Evolutionary conservation across 148 eudicot genomes (phyloP).

Genomic region (Oxyria digyna): DNA sequence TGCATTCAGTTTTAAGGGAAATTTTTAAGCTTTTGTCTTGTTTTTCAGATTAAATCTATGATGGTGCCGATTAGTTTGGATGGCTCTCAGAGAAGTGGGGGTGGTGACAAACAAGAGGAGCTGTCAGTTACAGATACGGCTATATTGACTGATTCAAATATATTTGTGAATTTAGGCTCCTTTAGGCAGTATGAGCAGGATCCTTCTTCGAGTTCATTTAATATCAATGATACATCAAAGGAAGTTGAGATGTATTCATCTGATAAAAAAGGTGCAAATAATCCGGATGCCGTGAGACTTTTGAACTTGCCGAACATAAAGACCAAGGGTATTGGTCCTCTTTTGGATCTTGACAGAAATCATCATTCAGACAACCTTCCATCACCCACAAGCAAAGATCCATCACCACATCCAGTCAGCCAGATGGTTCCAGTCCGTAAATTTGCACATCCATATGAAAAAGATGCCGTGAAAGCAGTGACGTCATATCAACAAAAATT

Average conservation of each 20-base stretch:
- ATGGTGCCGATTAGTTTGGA: slow-evolving; percentile 17
- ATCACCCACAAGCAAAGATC: slow-evolving; percentile 68
- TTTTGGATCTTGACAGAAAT: slow-evolving; percentile 77
- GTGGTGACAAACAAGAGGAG: slow-evolving; percentile 26
- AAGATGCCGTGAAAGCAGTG: slow-evolving; percentile 75
- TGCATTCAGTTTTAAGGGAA: background rate
- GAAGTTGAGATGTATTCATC: slow-evolving; percentile 20
- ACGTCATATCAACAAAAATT: slow-evolving; percentile 92
- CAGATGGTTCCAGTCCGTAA: slow-evolving; percentile 14
- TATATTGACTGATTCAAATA: slow-evolving; percentile 35
- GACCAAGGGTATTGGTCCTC: slow-evolving; percentile 42
- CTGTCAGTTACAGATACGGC: slow-evolving; percentile 23
- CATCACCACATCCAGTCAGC: slow-evolving; percentile 21
- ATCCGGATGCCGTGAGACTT: slow-evolving; percentile 21
- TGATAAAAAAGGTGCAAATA: slow-evolving; percentile 15
- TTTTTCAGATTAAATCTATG: slow-evolving; percentile 54
- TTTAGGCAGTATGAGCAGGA: slow-evolving; percentile 6
- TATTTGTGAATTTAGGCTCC: slow-evolving; percentile 20
- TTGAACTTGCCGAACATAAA: slow-evolving; percentile 27
- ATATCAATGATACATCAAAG: background rate
- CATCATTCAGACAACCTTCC: slow-evolving; percentile 91
- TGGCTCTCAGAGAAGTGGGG: slow-evolving; percentile 17
- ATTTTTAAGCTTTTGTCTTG: slow-evolving; percentile 6
- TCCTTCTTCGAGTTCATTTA: background rate
- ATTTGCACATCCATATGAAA: slow-evolving; percentile 61